A percentile compares a stretch with the other conserved stretches of the same genome.
Evolutionary conservation across 129 eudicot species (phyloP).

Genomic region (Scalesia atractyloides): DNA sequence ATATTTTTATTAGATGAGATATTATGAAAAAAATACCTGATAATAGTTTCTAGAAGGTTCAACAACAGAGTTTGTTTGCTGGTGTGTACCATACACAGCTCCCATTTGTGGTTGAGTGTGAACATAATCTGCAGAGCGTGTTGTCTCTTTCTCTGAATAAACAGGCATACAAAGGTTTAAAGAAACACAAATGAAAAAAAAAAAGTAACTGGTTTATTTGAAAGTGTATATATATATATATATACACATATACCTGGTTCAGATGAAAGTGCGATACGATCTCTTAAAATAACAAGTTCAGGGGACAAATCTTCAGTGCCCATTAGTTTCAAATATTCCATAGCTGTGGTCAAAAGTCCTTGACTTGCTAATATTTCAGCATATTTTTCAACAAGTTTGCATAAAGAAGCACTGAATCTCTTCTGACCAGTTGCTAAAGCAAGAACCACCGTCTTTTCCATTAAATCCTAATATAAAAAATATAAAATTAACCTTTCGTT

Average conservation of each 20-base stretch:
- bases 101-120: slow-evolving; percentile 43
- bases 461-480: slow-evolving; percentile 59
- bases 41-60: slow-evolving; percentile 62
- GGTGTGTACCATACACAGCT: slow-evolving; percentile 56
- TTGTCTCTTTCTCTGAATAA: slow-evolving; percentile 50
- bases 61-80: slow-evolving; percentile 46
- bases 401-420: slow-evolving; percentile 80
- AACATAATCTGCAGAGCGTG: slow-evolving; percentile 38
- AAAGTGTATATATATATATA: neutral
- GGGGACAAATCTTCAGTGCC: slow-evolving; percentile 88
- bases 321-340: slow-evolving; percentile 79
- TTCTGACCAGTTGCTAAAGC: slow-evolving; percentile 94
- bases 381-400: slow-evolving; percentile 91
- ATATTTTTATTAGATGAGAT: neutral
- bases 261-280: slow-evolving; percentile 68
- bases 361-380: slow-evolving; percentile 97
- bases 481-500: neutral
- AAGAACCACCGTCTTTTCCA: slow-evolving; percentile 95
- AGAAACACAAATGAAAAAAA: neutral
- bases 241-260: slow-evolving; percentile 52
- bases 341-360: slow-evolving; percentile 84
- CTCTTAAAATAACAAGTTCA: slow-evolving; percentile 79
- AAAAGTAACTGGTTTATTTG: neutral
- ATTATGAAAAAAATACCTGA: slow-evolving; percentile 40
- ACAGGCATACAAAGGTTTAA: neutral